Percentiles rank a stretch among this genome's conserved stretches.
These are phyloP conservation scores for Claviceps digitariae DNA, from an alignment of 2,329 filamentous ascomycete species.

Conservation along the genomic window DNA sequence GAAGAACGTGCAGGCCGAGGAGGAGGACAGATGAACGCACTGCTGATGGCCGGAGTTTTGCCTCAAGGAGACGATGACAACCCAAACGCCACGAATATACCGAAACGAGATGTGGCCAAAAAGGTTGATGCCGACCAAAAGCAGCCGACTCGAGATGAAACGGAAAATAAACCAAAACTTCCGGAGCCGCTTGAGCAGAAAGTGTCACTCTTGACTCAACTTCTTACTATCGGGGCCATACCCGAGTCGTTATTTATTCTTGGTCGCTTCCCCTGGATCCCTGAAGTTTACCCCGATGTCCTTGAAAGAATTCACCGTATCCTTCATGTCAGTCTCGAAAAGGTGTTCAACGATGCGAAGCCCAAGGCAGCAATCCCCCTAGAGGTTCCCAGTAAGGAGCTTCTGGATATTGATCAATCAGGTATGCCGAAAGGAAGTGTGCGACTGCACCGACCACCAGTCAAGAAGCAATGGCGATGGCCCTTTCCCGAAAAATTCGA, in stretches of 20 bases:
- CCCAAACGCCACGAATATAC: constrained; percentile 24
- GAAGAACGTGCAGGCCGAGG: constrained; percentile 61
- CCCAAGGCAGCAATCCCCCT: constrained; percentile 18
- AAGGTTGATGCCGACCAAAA: constrained; percentile 43
- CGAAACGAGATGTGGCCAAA: constrained; percentile 36
- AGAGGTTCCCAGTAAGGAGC: constrained; percentile 30
- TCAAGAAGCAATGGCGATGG: constrained; percentile 67
- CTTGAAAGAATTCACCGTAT: constrained; percentile 73
- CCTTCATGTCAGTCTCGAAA: constrained; percentile 65
- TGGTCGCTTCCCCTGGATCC: constrained; percentile 83
- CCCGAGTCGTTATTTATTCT: constrained; percentile 89
- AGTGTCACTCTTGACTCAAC: constrained; percentile 65
- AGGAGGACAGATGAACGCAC: constrained; percentile 62
- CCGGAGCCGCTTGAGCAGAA: constrained; percentile 82
- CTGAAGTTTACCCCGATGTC: constrained; percentile 72
- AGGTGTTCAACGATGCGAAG: constrained; percentile 44
- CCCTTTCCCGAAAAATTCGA: constrained; percentile 68
- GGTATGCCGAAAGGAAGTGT: constrained; percentile 57
- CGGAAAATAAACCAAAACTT: constrained; percentile 35
- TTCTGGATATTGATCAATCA: constrained; percentile 45
- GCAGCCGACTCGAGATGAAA: constrained; percentile 23
- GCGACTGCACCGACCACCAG: constrained; percentile 42
- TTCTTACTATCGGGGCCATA: constrained; percentile 81
- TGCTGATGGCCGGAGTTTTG: constrained; percentile 75
- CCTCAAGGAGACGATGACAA: constrained; percentile 58